Evolutionary conservation across 2,329 filamentous ascomycete genomes (phyloP), one percentile per base, ranked within the genome.

Genomic region (Pyricularia sp.): DNA sequence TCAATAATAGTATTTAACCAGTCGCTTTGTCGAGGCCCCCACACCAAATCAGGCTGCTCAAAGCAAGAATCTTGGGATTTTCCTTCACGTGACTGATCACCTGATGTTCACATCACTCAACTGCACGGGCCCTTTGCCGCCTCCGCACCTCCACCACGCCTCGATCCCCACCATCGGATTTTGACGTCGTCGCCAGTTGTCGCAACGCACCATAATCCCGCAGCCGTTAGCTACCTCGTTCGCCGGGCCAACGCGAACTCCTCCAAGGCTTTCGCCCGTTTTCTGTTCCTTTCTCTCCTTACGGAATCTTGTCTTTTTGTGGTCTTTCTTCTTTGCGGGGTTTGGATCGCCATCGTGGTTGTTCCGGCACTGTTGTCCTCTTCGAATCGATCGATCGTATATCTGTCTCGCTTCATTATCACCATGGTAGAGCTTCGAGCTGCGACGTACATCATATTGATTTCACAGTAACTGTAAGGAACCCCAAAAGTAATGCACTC

Each of bases 401-500:
- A 50, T 64, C 67, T 55, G 28, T 68, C 31, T 42, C 25, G 25
- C 59, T 50, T 33, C 23, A 55, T 68, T 23, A 68, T 64, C 67
- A 68, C 33, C 67, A 68, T 68, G 67, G 67, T 68, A 64, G 59
- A 42, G 33, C 50, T 28, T 26, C 61, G 67, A 68, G 58, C 33
- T 64, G 67, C 23, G 25, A 28, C 31, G 58, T 23, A 25, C 23
- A 61, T 36, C 25, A 50, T 68, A 6, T 64, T 64, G 20, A 30
- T 68, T 55, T 64, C 33, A 64, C 58, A 61, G 33, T 68, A 68
- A 68, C 14, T 68, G 67, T 68, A 63, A 64, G 67, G 6, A n/a
- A 17, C 20, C 17, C 26, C 31, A 25, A 11, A 55, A 26, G 4
- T 2, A n/a, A 28, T 2, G 14, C 4, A 26, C 4, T 61, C 23